A percentile compares a stretch with the other conserved stretches of the same genome.
Conservation (phyloP, 768 basidiomycete species). For the Leccinum truebloodii region DNA sequence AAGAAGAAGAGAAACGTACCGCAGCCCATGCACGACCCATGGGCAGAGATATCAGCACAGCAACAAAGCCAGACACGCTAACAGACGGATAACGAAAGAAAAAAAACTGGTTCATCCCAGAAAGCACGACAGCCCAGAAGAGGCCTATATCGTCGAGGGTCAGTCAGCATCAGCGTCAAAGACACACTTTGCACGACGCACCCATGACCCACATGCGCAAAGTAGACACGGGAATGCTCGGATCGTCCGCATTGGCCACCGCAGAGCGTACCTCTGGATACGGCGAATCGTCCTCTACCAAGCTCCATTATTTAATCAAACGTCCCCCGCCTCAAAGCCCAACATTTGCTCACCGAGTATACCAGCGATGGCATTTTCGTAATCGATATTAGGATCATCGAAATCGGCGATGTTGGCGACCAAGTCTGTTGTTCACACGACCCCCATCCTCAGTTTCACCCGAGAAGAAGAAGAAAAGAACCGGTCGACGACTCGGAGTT, state of each 20-base stretch:
- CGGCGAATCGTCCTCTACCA: constrained; percentile 70
- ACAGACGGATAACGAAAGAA: constrained; percentile 65
- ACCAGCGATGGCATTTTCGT: constrained; percentile 14
- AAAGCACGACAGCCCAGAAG: constrained; percentile 58
- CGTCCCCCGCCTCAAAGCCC: too few relatives aligned
- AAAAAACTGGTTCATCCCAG: constrained; percentile 81
- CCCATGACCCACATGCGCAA: constrained; percentile 65
- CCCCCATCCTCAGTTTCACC: too few relatives aligned
- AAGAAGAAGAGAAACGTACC: constrained; percentile 13
- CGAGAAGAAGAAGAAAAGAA: neutral
- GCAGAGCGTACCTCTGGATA: constrained; percentile 83
- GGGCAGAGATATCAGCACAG: constrained; percentile 70
- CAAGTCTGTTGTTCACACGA: neutral
- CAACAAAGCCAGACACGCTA: constrained; percentile 49
- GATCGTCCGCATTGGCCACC: constrained; percentile 73
- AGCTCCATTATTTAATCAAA: neutral
- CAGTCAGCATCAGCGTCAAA: neutral
- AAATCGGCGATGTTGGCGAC: constrained; percentile 23
- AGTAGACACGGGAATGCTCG: constrained; percentile 57
- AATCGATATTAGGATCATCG: constrained; percentile 41
- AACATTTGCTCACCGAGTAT: constrained; percentile 16
- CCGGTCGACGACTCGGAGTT: too few relatives aligned
- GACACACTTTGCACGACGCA: neutral
- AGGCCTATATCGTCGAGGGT: constrained; percentile 25
- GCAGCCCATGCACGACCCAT: constrained; percentile 63